Evolutionary conservation across 129 eudicot genomes (phyloP).

Genomic region (Solidago caesia): DNA sequence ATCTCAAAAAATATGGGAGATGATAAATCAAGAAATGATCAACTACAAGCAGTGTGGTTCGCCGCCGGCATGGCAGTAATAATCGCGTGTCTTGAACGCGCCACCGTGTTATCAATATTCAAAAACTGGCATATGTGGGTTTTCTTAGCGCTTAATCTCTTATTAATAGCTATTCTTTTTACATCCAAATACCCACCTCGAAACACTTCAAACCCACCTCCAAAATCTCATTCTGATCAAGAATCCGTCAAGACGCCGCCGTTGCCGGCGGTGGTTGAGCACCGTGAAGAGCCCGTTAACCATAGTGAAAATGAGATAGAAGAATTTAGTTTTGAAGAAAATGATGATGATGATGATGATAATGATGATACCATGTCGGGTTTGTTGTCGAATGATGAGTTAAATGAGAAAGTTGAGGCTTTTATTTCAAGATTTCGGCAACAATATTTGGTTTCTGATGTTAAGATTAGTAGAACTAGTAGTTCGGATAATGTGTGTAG

Average conservation of each 20-base stretch:
- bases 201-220: slow-evolving; percentile 22
- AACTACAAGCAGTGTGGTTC: slow-evolving; percentile 59
- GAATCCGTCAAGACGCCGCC: slow-evolving; percentile 7
- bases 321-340: slow-evolving; percentile 5
- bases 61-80: slow-evolving; percentile 66
- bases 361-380: slow-evolving; percentile 21
- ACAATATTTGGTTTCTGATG: slow-evolving; percentile 68
- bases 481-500: slow-evolving; percentile 35
- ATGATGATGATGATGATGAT: slow-evolving; percentile 14
- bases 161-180: slow-evolving; percentile 73
- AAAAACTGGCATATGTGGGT: slow-evolving; percentile 69
- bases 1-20: slow-evolving; percentile 30
- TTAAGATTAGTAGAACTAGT: slow-evolving; percentile 33
- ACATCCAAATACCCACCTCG: slow-evolving; percentile 44
- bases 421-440: slow-evolving; percentile 85
- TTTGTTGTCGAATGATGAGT: slow-evolving; percentile 57
- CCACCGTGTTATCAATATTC: slow-evolving; percentile 54
- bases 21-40: slow-evolving; percentile 36
- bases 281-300: slow-evolving; percentile 18
- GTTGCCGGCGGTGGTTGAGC: neutral
- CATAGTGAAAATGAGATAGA: slow-evolving; percentile 18
- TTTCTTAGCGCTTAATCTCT: slow-evolving; percentile 64
- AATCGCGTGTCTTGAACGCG: slow-evolving; percentile 74
- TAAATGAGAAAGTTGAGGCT: slow-evolving; percentile 75
- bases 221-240: slow-evolving; percentile 24